Conservation (phyloP, 2,329 filamentous ascomycete genomes). For the Aulographum hederae region DNA sequence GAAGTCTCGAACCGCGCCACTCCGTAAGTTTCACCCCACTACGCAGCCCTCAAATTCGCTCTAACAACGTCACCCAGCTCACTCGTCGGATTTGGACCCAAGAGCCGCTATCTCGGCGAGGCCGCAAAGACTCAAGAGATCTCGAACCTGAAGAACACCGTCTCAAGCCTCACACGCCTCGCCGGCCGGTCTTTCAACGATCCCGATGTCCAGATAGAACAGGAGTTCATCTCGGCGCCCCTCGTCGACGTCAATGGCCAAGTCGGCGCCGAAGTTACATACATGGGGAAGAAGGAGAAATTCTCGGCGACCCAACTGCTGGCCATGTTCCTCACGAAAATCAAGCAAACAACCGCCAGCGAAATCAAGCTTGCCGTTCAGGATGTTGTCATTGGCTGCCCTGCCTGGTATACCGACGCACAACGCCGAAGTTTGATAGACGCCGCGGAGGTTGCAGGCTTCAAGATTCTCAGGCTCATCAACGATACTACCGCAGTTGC, state of each 20-base stretch:
- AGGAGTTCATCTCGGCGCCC: conserved; percentile 71
- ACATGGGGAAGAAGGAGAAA: conserved; percentile 84
- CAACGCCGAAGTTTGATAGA: conserved; percentile 83
- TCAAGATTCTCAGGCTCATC: conserved; percentile 85
- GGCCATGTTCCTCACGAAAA: conserved; percentile 90
- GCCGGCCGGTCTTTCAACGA: conserved; percentile 74
- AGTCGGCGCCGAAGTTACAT: conserved; percentile 84
- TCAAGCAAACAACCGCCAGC: conserved; percentile 68
- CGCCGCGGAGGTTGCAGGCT: conserved; percentile 78
- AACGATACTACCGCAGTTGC: conserved; percentile 96
- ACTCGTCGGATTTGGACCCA: conserved; percentile 86
- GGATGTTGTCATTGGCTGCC: conserved; percentile 86
- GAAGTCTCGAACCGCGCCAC: conserved; percentile 97
- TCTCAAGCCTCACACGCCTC: conserved; percentile 80
- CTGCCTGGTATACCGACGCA: conserved; percentile 90
- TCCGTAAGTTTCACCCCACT: conserved; percentile 50
- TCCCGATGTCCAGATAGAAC: conserved; percentile 83
- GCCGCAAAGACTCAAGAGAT: conserved; percentile 96
- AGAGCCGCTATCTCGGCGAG: conserved; percentile 87
- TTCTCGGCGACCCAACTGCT: conserved; percentile 90
- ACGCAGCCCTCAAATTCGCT: not conserved
- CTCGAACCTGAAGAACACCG: conserved; percentile 98
- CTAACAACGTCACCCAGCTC: conserved; percentile 35
- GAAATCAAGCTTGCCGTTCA: conserved; percentile 85
- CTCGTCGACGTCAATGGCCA: conserved; percentile 85